These are phyloP conservation scores for Sarocladiaceae sp. DNA, from an alignment of 2,329 filamentous ascomycete species.

Conservation along the genomic window DNA sequence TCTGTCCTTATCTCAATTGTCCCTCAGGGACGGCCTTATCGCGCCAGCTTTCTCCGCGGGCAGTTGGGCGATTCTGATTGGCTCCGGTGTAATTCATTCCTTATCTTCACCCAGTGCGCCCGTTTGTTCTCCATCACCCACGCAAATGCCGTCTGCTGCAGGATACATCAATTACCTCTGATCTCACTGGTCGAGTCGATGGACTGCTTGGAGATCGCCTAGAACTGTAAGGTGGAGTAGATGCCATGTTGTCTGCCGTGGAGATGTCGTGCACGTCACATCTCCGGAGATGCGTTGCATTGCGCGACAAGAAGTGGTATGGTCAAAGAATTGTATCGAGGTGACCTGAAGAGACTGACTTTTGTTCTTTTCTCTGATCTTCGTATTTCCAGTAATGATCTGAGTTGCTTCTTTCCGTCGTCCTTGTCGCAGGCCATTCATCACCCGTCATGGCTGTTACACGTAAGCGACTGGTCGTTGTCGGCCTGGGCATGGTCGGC, in stretches of 20 bases:
- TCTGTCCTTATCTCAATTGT: background rate
- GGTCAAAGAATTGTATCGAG: background rate
- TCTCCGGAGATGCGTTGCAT: constrained; percentile 4
- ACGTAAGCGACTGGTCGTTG: constrained; percentile 69
- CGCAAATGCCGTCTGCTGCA: background rate
- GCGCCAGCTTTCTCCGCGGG: constrained; percentile 7
- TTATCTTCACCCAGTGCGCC: constrained; percentile 4
- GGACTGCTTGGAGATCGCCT: too few relatives aligned
- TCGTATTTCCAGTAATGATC: background rate
- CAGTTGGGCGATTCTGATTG: background rate
- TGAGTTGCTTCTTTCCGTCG: constrained; percentile 12
- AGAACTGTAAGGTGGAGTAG: background rate
- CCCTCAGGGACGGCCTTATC: background rate
- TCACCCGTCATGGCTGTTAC: background rate
- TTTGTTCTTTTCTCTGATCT: background rate
- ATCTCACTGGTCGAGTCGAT: background rate
- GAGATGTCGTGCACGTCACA: constrained; percentile 1
- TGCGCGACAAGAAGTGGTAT: background rate
- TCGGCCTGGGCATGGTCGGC: constrained; percentile 89
- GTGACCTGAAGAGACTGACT: background rate
- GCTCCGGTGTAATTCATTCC: background rate
- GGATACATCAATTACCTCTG: background rate
- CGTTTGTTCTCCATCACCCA: background rate
- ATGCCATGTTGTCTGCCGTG: background rate
- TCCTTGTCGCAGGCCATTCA: constrained; percentile 19